Evolutionary conservation across 108 stramenopile genomes (phyloP).

Genomic region (Pseudonitzschia pungens): DNA sequence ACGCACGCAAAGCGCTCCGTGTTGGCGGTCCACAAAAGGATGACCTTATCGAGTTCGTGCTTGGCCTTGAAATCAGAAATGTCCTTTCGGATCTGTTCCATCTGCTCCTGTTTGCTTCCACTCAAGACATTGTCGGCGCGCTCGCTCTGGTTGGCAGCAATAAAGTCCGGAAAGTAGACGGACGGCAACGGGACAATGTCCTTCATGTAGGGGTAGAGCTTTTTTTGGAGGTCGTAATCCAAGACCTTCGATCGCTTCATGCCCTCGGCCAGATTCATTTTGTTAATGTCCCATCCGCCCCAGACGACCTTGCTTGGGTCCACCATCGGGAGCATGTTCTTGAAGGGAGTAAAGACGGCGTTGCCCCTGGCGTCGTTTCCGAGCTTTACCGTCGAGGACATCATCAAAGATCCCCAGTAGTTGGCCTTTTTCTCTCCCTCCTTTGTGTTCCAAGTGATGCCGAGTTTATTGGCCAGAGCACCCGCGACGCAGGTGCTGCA

Average conservation of each 20-base stretch:
- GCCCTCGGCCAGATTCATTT: conserved; percentile 88
- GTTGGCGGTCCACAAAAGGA: conserved; percentile 98
- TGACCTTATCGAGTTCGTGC: conserved; percentile 90
- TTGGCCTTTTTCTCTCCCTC: conserved; percentile 86
- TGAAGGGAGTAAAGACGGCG: conserved; percentile 89
- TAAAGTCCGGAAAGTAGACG: conserved; percentile 95
- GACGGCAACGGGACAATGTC: conserved; percentile 87
- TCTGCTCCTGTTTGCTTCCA: conserved; percentile 92
- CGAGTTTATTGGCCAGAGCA: conserved; percentile 92
- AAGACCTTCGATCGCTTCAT: conserved; percentile 92
- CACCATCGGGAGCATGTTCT: conserved; percentile 91
- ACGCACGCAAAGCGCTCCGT: conserved; percentile 96
- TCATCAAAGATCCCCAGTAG: conserved; percentile 93
- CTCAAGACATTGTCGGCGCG: conserved; percentile 93
- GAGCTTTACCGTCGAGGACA: conserved; percentile 92
- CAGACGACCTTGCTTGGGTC: conserved; percentile 95
- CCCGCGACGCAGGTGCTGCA: conserved; percentile 85
- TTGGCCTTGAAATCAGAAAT: conserved; percentile 91
- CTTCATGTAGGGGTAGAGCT: conserved; percentile 92
- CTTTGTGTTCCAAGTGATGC: conserved; percentile 91
- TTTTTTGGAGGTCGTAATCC: conserved; percentile 88
- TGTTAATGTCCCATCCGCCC: conserved; percentile 97
- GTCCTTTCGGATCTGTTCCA: conserved; percentile 90
- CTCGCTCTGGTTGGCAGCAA: conserved; percentile 97
- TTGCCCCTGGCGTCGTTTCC: conserved; percentile 86